Base-by-base conservation (phyloP, 2,329 filamentous ascomycete genomes). In the Fusarium cyanostomum region DNA sequence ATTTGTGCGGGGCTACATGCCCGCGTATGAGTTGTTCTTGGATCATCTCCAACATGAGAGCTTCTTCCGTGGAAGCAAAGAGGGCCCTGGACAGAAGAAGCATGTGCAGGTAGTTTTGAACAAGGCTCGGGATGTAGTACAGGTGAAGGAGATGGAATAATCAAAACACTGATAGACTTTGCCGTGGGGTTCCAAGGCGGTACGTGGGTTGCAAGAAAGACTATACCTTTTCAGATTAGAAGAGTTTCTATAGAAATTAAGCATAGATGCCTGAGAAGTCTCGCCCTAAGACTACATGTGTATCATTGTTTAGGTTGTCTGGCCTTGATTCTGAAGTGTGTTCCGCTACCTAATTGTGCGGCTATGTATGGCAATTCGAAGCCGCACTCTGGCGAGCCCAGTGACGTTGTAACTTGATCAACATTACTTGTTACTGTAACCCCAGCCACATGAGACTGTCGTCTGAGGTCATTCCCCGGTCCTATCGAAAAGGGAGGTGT, bases 1-100 rank as follows among this genome's bases (percentile, higher is more conserved):
- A 16, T 70, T 70, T 27, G 69, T 72, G 8, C 58, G 63, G 44
- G 70, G 70, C 3, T 72, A 71, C 15, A 69, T 72, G 68, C 64
- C 66, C 12, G 65, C 62, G 3, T 71, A 72, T 8, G 69, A 72
- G 12, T 43, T 71, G 1, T 70, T 66, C 5, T 61, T 70, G 2
- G 61, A 64, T 8, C 48, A 52, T 12, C 46, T 72, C 1, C 62
- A 69, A 26, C 39, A 48, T 0, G 52, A 68, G 37, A 65, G 53
- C 7, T 57, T 71, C n/a, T 69, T 68, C 16, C 11, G 10, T 5
- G 38, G 24, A 5, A 27, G 15, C 7, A 30, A 31, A 6, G 37
- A 13, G 13, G 35, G 21, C 1, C 24, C 26, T 1, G 9, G 4
- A 1, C 21, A 13, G 10, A 67, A 56, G 48, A 68, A 59, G 39